These are phyloP conservation scores for Trifolium repens DNA, from an alignment of 306 rosid genomes.

Conservation along the genomic window DNA sequence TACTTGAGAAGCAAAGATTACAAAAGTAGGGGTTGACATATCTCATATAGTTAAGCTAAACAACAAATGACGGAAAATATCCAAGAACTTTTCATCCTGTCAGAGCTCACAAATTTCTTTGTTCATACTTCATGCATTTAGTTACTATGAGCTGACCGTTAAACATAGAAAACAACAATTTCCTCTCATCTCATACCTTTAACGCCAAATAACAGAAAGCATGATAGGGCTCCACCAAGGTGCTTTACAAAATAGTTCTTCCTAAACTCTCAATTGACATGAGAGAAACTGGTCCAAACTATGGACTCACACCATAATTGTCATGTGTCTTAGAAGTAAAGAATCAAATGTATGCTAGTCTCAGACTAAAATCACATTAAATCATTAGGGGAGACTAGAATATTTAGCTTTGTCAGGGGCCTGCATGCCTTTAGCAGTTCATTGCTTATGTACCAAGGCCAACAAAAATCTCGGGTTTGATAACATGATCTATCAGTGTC, in stretches of 20 bases:
- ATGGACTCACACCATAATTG: constrained; percentile 1
- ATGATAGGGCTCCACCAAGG: constrained; percentile 11
- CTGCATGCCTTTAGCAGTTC: constrained; percentile 6
- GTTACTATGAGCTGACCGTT: constrained; percentile 17
- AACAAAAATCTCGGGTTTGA: neutral
- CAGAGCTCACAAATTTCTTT: constrained; percentile 4
- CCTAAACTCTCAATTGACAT: neutral
- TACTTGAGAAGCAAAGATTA: neutral
- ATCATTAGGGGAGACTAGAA: neutral
- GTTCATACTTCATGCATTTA: neutral
- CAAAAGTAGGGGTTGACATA: neutral
- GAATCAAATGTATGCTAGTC: constrained; percentile 14
- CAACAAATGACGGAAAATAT: neutral
- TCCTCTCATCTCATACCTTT: neutral
- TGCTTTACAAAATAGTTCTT: neutral
- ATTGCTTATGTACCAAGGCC: neutral
- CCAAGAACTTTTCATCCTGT: constrained; percentile 11
- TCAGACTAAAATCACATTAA: neutral
- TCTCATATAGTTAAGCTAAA: neutral
- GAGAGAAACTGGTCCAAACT: constrained; percentile 15
- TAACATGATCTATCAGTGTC: neutral
- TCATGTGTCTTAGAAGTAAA: neutral
- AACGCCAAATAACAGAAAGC: neutral
- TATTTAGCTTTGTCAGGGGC: constrained; percentile 3
- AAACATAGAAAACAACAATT: constrained; percentile 4